Conservation (phyloP, 148 eudicot genomes). For the Simmondsia chinensis region DNA sequence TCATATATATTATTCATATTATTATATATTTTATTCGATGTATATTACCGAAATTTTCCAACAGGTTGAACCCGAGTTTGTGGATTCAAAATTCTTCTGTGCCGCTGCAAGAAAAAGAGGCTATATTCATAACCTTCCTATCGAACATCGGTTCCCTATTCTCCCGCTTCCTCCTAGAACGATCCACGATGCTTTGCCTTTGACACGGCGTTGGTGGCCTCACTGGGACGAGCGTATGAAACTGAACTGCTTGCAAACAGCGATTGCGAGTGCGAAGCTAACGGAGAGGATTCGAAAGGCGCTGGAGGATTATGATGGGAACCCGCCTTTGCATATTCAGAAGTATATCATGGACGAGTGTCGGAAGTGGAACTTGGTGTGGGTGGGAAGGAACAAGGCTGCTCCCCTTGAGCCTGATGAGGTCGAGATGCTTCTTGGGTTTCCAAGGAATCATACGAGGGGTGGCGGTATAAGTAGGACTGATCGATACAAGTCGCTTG, state of each 20-base stretch:
- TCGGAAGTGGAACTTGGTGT: slow-evolving; percentile 79
- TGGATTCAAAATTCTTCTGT: slow-evolving; percentile 73
- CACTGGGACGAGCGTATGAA: slow-evolving; percentile 65
- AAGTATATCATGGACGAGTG: slow-evolving; percentile 54
- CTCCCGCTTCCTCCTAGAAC: slow-evolving; percentile 73
- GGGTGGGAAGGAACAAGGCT: slow-evolving; percentile 86
- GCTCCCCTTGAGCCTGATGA: slow-evolving; percentile 92
- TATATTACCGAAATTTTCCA: too few relatives aligned
- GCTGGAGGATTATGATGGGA: slow-evolving; percentile 44
- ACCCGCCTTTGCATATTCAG: slow-evolving; percentile 50
- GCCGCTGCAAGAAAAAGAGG: slow-evolving; percentile 89
- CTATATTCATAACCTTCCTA: slow-evolving; percentile 77
- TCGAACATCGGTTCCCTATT: slow-evolving; percentile 47
- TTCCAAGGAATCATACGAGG: slow-evolving; percentile 80
- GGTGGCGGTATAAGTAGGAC: slow-evolving; percentile 95
- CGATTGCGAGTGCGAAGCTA: slow-evolving; percentile 63
- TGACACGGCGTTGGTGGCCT: slow-evolving; percentile 83
- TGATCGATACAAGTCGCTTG: slow-evolving; percentile 77
- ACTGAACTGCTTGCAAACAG: slow-evolving; percentile 76
- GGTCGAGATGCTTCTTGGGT: slow-evolving; percentile 79
- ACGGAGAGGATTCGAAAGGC: slow-evolving; percentile 60
- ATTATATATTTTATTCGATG: too few relatives aligned
- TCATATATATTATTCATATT: too few relatives aligned
- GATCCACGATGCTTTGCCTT: slow-evolving; percentile 61
- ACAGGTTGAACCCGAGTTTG: slow-evolving; percentile 83